phyloP scores from a whole-genome alignment of 768 basidiomycete genomes.

The Tulasnella sp. region DNA sequence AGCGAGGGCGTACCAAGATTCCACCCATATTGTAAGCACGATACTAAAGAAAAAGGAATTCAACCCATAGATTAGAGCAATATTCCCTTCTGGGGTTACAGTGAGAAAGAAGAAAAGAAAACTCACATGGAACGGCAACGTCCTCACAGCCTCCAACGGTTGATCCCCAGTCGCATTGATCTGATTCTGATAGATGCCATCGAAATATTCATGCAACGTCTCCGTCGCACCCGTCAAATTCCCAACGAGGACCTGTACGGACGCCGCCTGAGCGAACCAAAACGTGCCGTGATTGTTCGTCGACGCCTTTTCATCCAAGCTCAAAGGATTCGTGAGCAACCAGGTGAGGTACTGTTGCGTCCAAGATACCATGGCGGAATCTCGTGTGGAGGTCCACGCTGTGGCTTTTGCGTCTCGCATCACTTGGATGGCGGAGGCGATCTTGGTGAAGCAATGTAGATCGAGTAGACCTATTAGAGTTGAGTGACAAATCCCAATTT shows the following conservation, averaged over 20 bases:
- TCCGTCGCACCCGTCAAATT: constrained; percentile 20
- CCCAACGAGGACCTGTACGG: constrained; percentile 23
- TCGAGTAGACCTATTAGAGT: constrained; percentile 27
- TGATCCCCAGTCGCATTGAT: constrained; percentile 25
- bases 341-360: constrained; percentile 21
- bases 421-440: constrained; percentile 22
- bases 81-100: too few species aligned
- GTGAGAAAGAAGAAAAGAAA: too few species aligned
- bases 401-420: constrained; percentile 18
- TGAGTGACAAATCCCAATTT: too few species aligned
- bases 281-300: constrained; percentile 25
- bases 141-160: constrained; percentile 24
- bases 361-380: constrained; percentile 22
- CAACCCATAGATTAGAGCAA: too few species aligned
- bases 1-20: too few species aligned
- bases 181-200: constrained; percentile 21
- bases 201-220: constrained; percentile 21
- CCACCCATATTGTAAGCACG: too few species aligned
- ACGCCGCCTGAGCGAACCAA: constrained; percentile 22
- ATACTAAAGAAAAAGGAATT: too few species aligned
- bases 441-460: constrained; percentile 20
- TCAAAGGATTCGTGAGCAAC: constrained; percentile 18
- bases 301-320: constrained; percentile 18
- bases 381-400: constrained; percentile 20
- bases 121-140: constrained; percentile 24